Conservation (phyloP, 2,329 filamentous ascomycete species). For the Fusarium sp. region DNA sequence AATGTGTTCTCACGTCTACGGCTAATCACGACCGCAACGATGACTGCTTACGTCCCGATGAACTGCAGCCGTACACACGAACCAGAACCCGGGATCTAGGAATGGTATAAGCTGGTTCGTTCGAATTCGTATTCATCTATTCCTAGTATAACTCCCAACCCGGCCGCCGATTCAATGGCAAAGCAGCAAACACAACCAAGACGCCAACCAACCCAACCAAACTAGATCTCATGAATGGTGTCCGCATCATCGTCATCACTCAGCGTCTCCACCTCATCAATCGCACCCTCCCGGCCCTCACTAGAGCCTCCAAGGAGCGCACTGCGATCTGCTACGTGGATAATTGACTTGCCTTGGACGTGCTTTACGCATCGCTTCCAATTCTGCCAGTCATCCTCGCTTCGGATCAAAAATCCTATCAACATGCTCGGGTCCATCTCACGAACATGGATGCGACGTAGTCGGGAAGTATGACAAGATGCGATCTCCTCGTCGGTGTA, state of each 20-base stretch:
- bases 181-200: constrained; percentile 24
- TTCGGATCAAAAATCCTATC: constrained; percentile 88
- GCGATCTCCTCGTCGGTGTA: constrained; percentile 81
- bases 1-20: not conserved
- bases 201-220: constrained; percentile 27
- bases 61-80: not conserved
- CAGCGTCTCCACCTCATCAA: constrained; percentile 91
- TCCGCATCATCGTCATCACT: constrained; percentile 78
- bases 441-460: constrained; percentile 84
- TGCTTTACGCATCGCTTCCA: constrained; percentile 84
- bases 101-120: constrained; percentile 9
- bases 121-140: constrained; percentile 40
- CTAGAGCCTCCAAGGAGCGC: constrained; percentile 65
- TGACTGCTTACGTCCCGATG: not conserved
- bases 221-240: constrained; percentile 50
- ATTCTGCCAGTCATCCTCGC: constrained; percentile 83
- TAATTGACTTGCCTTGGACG: constrained; percentile 84
- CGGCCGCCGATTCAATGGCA: constrained; percentile 15
- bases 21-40: not conserved
- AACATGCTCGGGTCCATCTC: constrained; percentile 99
- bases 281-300: constrained; percentile 75
- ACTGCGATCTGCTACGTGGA: constrained; percentile 83
- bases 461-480: constrained; percentile 87
- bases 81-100: not conserved
- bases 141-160: constrained; percentile 31